phyloP scores from a whole-genome alignment of 1,284 basidiomycete genomes.

The Pascua sp. region DNA sequence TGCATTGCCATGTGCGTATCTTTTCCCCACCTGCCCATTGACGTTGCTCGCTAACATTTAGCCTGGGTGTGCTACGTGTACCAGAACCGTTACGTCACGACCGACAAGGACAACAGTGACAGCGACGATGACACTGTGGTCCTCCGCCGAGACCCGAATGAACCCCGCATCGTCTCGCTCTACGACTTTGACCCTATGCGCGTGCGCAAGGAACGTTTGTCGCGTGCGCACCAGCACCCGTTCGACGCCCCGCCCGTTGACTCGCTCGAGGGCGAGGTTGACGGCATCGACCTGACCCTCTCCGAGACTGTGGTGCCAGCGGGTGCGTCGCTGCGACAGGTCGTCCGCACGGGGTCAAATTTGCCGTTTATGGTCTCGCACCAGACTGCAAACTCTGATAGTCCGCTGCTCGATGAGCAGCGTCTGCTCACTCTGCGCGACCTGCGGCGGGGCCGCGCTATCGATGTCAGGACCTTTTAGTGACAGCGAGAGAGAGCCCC shows the following conservation, averaged over 20 bases:
- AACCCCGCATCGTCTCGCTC: constrained; percentile 10
- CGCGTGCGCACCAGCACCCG: constrained; percentile 7
- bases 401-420: constrained; percentile 43
- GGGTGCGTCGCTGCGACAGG: constrained; percentile 12
- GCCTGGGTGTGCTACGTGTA: constrained; percentile 50
- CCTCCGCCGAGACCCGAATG: constrained; percentile 6
- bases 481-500: too few relatives aligned
- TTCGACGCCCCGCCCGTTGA: background rate
- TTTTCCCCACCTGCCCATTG: background rate
- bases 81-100: constrained; percentile 40
- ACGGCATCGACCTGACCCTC: constrained; percentile 21
- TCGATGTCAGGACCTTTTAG: background rate
- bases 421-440: constrained; percentile 28
- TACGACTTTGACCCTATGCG: constrained; percentile 46
- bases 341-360: constrained; percentile 28
- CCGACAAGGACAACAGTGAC: background rate
- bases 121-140: constrained; percentile 8
- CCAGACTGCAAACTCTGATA: constrained; percentile 18
- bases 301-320: constrained; percentile 23
- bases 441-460: background rate
- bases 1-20: constrained; percentile 19
- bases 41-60: background rate
- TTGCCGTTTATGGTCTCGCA: constrained; percentile 38
- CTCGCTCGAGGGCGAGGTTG: constrained; percentile 9
- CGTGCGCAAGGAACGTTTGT: constrained; percentile 29